These are phyloP conservation scores for Penicillium manginii DNA, from an alignment of 495 filamentous ascomycete genomes.

Conservation along the genomic window DNA sequence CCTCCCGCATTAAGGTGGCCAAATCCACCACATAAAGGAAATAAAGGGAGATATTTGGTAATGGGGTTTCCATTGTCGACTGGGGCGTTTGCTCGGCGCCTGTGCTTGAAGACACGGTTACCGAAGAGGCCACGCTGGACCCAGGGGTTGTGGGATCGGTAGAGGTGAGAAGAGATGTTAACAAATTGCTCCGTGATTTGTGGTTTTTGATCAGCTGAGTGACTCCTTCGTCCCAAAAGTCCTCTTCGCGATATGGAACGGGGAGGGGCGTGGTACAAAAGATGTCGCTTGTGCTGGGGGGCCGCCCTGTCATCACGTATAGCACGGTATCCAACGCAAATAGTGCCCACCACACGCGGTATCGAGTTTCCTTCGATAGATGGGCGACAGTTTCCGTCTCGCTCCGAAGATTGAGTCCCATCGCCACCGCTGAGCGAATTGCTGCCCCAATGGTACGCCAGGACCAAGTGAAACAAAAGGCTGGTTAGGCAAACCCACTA, in stretches of 20 bases:
- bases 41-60: conserved; percentile 28
- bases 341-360: conserved; percentile 56
- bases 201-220: conserved; percentile 36
- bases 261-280: conserved; percentile 60
- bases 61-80: conserved; percentile 3
- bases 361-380: conserved; percentile 50
- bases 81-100: conserved; percentile 6
- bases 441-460: conserved; percentile 64
- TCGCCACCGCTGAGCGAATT: conserved; percentile 58
- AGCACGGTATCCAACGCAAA: conserved; percentile 62
- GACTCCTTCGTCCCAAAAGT: conserved; percentile 34
- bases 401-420: conserved; percentile 66
- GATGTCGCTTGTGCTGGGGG: conserved; percentile 52
- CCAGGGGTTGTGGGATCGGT: conserved; percentile 2
- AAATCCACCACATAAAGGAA: conserved; percentile 33
- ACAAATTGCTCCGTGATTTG: conserved; percentile 28
- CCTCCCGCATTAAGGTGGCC: conserved; percentile 24
- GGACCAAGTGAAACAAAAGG: conserved; percentile 37
- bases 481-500: neutral
- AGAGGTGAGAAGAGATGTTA: conserved; percentile 20
- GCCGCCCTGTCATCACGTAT: conserved; percentile 63
- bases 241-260: conserved; percentile 56
- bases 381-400: conserved; percentile 51
- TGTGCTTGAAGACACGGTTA: neutral
- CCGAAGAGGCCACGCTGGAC: conserved; percentile 4